Percentiles rank a stretch among this genome's conserved stretches.
Evolutionary conservation across 768 basidiomycete genomes (phyloP).

Genomic region (Tulasnella sp.): DNA sequence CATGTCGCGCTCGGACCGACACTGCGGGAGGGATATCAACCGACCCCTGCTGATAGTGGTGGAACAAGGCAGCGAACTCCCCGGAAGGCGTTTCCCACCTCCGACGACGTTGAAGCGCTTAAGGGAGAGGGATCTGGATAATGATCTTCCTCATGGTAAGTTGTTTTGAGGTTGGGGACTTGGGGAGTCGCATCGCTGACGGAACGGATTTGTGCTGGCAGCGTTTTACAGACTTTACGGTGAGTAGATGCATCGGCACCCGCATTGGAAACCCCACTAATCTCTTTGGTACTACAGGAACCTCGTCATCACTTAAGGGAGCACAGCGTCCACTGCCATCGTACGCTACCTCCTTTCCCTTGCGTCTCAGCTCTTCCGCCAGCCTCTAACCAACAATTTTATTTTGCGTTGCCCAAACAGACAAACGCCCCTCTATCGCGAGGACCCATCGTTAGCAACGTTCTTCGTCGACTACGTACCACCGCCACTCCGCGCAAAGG

Average conservation of each 20-base stretch:
- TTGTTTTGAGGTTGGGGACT: not conserved
- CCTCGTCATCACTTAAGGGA: not conserved
- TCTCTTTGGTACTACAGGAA: not conserved
- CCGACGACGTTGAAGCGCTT: not conserved
- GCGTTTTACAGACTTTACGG: not conserved
- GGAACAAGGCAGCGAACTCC: not conserved
- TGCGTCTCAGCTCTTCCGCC: not conserved
- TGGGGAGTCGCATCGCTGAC: not conserved
- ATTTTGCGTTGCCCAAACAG: not conserved
- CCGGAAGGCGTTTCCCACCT: not conserved
- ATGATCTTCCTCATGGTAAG: not conserved
- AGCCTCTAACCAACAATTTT: not conserved
- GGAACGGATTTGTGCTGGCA: not conserved
- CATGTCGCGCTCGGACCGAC: conserved; percentile 3
- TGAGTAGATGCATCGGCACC: not conserved
- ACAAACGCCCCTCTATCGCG: not conserved
- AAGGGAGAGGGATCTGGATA: not conserved
- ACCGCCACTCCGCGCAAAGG: conserved; percentile 8
- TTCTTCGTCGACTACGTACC: conserved; percentile 19
- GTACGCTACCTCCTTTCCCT: not conserved
- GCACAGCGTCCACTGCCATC: not conserved
- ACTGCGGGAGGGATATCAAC: conserved; percentile 3
- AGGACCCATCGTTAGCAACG: conserved; percentile 2
- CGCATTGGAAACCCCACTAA: not conserved
- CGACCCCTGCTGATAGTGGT: not conserved